Evolutionary conservation across 164 flowering plant species (phyloP).

Genomic region (Nymphaea colorata): DNA sequence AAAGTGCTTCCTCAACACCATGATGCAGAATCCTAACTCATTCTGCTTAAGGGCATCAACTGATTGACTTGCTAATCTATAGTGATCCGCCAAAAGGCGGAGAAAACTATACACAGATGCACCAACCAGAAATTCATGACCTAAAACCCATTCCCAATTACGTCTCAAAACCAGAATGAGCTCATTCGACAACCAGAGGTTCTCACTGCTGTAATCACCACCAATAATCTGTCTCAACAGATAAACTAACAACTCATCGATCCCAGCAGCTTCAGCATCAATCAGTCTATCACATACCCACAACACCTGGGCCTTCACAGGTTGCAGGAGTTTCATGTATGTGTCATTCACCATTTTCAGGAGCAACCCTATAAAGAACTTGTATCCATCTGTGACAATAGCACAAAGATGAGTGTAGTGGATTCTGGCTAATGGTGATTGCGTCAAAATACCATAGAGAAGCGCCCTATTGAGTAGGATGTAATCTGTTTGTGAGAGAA

Average conservation of each 20-base stretch:
- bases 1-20: conserved; percentile 53
- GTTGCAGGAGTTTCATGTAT: conserved; percentile 36
- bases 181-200: conserved; percentile 63
- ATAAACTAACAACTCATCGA: conserved; percentile 41
- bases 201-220: conserved; percentile 67
- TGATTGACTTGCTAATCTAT: conserved; percentile 21
- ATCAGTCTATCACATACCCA: conserved; percentile 45
- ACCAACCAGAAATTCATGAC: conserved; percentile 34
- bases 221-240: conserved; percentile 65
- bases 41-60: conserved; percentile 29
- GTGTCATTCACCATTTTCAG: conserved; percentile 31
- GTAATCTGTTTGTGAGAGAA: conserved; percentile 41
- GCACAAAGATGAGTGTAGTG: conserved; percentile 67
- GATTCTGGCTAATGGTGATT: conserved; percentile 32
- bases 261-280: conserved; percentile 40
- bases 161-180: conserved; percentile 29
- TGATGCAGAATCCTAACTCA: conserved; percentile 71
- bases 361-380: conserved; percentile 29
- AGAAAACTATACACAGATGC: conserved; percentile 51
- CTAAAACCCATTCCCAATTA: conserved; percentile 49
- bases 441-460: conserved; percentile 42
- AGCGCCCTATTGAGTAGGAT: conserved; percentile 47
- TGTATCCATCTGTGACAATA: conserved; percentile 65
- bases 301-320: conserved; percentile 38
- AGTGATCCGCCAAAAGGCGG: conserved; percentile 62